Evolutionary conservation across 2,329 filamentous ascomycete species (phyloP).

Genomic region (Thermoascus crustaceus): DNA sequence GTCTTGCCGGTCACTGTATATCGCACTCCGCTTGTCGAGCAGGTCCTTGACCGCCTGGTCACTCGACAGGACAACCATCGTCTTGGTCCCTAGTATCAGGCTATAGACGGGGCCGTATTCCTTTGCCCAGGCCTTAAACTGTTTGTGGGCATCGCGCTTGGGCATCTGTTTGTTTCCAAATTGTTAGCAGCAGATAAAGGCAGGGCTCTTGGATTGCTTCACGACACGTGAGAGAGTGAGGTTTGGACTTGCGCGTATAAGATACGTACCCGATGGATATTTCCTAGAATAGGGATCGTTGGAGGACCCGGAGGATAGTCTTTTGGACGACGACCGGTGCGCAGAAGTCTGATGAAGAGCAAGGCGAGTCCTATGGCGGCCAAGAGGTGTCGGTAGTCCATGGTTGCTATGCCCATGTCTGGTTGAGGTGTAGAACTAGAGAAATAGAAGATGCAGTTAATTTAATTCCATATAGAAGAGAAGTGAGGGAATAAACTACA

Average conservation of each 20-base stretch:
- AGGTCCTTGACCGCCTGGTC: slow-evolving; percentile 44
- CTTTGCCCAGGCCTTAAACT: slow-evolving; percentile 46
- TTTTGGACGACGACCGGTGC: background rate
- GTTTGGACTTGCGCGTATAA: background rate
- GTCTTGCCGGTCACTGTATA: slow-evolving; percentile 43
- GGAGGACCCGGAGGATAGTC: slow-evolving; percentile 44
- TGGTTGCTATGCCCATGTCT: no score
- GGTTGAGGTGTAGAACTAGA: no score
- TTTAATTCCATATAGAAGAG: no score
- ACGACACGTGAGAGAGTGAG: background rate
- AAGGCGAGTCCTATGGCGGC: no score
- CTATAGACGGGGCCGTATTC: slow-evolving; percentile 47
- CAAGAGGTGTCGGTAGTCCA: no score
- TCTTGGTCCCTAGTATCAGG: slow-evolving; percentile 43
- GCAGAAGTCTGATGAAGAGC: background rate
- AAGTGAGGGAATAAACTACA: no score
- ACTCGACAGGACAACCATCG: slow-evolving; percentile 41
- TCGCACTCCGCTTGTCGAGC: slow-evolving; percentile 42
- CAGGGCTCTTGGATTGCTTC: no score
- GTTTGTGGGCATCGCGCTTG: slow-evolving; percentile 32
- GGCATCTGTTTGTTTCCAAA: slow-evolving; percentile 29
- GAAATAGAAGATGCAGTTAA: no score
- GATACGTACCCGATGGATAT: slow-evolving; percentile 33
- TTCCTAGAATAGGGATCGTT: slow-evolving; percentile 45
- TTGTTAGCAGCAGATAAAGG: background rate